Percentiles rank a stretch among this genome's conserved stretches.
Conservation (phyloP, 1,284 basidiomycete genomes). For the Rhodotorula sp. region DNA sequence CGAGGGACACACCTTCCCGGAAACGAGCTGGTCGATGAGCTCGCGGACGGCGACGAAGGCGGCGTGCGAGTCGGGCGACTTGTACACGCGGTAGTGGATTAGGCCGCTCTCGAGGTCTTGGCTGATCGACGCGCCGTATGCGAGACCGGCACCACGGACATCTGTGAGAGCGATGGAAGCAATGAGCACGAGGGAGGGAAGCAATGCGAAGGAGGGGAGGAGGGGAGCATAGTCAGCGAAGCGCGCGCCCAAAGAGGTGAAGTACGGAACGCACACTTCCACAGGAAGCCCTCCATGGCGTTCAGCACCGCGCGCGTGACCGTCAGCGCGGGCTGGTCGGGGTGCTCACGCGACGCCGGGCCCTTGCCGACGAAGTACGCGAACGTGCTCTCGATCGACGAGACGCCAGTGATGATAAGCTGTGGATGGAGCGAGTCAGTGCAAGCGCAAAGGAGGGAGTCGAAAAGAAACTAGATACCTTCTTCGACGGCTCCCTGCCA, state of each 20-base stretch:
- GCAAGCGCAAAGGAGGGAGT: neutral
- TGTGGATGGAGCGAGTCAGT: constrained; percentile 47
- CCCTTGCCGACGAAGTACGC: constrained; percentile 77
- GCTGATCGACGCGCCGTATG: constrained; percentile 84
- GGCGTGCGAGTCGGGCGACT: constrained; percentile 81
- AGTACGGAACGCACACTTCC: constrained; percentile 56
- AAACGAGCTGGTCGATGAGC: constrained; percentile 50
- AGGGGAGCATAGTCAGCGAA: neutral
- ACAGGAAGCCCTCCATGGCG: constrained; percentile 93
- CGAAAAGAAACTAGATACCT: constrained; percentile 57
- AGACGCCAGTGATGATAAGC: constrained; percentile 82
- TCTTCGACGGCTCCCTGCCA: constrained; percentile 71
- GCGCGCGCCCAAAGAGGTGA: neutral
- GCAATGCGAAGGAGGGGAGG: no score
- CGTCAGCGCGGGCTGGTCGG: constrained; percentile 79
- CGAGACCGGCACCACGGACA: constrained; percentile 87
- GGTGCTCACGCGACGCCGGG: constrained; percentile 57
- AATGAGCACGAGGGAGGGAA: no score
- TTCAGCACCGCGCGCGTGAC: constrained; percentile 88
- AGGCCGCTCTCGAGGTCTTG: constrained; percentile 80
- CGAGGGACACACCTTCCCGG: constrained; percentile 38
- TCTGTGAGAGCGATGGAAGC: neutral
- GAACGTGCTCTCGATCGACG: constrained; percentile 93
- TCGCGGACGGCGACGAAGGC: constrained; percentile 77
- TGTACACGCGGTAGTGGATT: constrained; percentile 71